Evolutionary conservation across 2,329 filamentous ascomycete genomes (phyloP).

Genomic region (Penicillium janthinellum): DNA sequence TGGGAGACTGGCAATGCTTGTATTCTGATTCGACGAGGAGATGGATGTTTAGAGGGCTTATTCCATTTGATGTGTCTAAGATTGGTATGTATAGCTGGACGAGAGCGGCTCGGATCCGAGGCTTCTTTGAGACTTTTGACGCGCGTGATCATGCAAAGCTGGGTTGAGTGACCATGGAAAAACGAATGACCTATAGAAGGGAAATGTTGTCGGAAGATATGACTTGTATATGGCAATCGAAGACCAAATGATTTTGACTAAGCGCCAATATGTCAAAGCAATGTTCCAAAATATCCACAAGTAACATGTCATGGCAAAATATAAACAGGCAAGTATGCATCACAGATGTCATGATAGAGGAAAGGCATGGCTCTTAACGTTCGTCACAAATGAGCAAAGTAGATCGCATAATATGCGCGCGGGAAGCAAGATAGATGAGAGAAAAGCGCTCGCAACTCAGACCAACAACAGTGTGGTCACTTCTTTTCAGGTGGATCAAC

Average conservation of each 20-base stretch:
- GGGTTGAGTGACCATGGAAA: too few relatives aligned
- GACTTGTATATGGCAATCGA: not conserved
- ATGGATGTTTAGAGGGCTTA: not conserved
- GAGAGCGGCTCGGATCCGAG: too few relatives aligned
- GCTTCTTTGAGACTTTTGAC: too few relatives aligned
- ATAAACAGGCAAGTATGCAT: not conserved
- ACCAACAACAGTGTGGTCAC: not conserved
- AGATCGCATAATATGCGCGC: not conserved
- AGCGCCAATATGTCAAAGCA: not conserved
- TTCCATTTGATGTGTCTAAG: not conserved
- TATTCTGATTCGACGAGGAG: not conserved
- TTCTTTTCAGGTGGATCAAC: slow-evolving; percentile 12
- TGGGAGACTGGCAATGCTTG: slow-evolving; percentile 6
- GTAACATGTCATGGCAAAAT: not conserved
- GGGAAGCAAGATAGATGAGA: not conserved
- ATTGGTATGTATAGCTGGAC: too few relatives aligned
- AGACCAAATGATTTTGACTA: not conserved
- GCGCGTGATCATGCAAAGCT: too few relatives aligned
- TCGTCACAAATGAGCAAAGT: slow-evolving; percentile 1
- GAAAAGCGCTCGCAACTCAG: not conserved
- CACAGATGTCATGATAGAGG: not conserved
- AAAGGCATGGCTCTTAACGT: slow-evolving; percentile 5
- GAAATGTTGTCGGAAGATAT: not conserved
- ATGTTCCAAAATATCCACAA: not conserved
- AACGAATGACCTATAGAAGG: not conserved